These are phyloP conservation scores for Aspergillus sp. DNA, from an alignment of 2,329 filamentous ascomycete genomes.

Conservation along the genomic window DNA sequence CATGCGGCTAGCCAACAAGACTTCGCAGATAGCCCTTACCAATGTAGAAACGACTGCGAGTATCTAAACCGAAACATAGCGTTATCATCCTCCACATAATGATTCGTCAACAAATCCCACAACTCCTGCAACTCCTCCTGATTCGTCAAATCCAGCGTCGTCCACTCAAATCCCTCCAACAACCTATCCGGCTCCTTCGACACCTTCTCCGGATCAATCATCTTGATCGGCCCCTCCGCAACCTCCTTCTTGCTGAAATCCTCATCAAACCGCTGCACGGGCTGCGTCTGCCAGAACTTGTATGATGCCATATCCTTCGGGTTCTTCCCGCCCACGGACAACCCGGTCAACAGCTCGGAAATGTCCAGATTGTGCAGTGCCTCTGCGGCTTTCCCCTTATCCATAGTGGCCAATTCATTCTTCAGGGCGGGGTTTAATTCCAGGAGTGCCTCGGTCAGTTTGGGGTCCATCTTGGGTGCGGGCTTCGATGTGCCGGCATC, in stretches of 20 bases:
- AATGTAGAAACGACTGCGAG: constrained; percentile 78
- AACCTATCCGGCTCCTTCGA: constrained; percentile 69
- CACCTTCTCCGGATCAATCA: constrained; percentile 71
- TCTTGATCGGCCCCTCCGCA: constrained; percentile 75
- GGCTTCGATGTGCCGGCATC: constrained; percentile 18
- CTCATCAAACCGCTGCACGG: constrained; percentile 72
- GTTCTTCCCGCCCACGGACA: constrained; percentile 73
- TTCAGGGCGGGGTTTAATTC: constrained; percentile 58
- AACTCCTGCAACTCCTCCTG: constrained; percentile 78
- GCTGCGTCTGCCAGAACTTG: constrained; percentile 98
- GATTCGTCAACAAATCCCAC: constrained; percentile 81
- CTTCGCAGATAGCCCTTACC: constrained; percentile 46
- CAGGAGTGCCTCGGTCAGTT: constrained; percentile 35
- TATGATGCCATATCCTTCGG: constrained; percentile 94
- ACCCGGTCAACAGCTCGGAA: constrained; percentile 43
- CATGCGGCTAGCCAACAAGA: not conserved
- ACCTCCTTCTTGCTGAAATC: constrained; percentile 34
- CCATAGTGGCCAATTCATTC: constrained; percentile 64
- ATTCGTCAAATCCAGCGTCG: constrained; percentile 75
- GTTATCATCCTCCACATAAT: constrained; percentile 96
- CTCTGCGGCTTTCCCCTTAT: constrained; percentile 52
- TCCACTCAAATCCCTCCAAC: constrained; percentile 86
- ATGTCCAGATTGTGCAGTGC: constrained; percentile 45
- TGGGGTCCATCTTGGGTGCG: constrained; percentile 28
- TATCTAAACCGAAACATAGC: constrained; percentile 98